Percentiles rank a stretch among this genome's conserved stretches.
Evolutionary conservation across 2,329 filamentous ascomycete genomes (phyloP).

Genomic region (Alternaria sp.): DNA sequence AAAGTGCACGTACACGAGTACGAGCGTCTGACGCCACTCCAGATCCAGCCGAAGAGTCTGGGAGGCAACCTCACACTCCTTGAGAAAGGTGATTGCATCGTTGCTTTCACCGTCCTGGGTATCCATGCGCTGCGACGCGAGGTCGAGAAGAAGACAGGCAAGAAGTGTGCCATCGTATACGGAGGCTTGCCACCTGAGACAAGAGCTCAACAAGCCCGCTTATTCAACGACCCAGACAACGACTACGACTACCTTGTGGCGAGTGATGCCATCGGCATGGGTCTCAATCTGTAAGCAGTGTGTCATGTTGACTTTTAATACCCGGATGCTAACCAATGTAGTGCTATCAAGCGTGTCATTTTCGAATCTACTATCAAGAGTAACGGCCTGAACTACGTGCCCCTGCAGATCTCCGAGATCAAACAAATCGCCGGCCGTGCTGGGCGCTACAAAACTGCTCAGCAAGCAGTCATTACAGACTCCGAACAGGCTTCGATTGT

Average conservation of each 20-base stretch:
- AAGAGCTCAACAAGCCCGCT: conserved; percentile 82
- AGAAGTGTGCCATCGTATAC: conserved; percentile 90
- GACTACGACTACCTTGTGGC: conserved; percentile 95
- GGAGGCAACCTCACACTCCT: conserved; percentile 70
- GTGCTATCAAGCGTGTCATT: conserved; percentile 83
- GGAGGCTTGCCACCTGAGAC: conserved; percentile 91
- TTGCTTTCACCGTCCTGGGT: conserved; percentile 81
- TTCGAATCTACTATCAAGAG: conserved; percentile 81
- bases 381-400: conserved; percentile 63
- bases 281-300: conserved; percentile 77
- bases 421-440: conserved; percentile 96
- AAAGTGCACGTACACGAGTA: conserved; percentile 82
- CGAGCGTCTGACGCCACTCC: conserved; percentile 78
- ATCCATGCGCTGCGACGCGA: conserved; percentile 81
- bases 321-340: conserved; percentile 37
- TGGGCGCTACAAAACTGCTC: conserved; percentile 80
- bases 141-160: conserved; percentile 77
- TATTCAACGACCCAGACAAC: conserved; percentile 95
- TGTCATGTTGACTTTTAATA: not conserved
- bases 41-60: conserved; percentile 69
- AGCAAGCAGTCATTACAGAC: conserved; percentile 55
- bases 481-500: conserved; percentile 12
- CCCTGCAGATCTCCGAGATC: conserved; percentile 75
- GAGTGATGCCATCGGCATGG: conserved; percentile 97
- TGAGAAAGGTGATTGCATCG: conserved; percentile 87